Percentiles rank a stretch among this genome's conserved stretches.
Evolutionary conservation across 2,329 filamentous ascomycete species (phyloP).

Genomic region (Nannizziopsis barbatae): DNA sequence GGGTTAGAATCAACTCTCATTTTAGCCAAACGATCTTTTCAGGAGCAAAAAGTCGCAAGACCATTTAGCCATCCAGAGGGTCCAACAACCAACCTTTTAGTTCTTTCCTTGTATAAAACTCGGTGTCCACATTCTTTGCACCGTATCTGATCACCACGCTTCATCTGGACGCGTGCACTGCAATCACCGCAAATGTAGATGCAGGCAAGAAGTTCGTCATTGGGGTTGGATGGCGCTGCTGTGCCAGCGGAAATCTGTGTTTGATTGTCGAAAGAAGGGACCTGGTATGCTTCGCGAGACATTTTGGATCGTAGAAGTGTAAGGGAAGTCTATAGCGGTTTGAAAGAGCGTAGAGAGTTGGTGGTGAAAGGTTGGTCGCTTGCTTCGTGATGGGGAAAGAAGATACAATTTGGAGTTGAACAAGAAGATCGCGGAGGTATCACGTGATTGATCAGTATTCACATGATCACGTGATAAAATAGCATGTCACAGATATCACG

Average conservation of each 20-base stretch:
- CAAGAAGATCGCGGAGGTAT: too few species aligned
- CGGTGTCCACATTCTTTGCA: constrained; percentile 91
- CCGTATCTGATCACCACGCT: constrained; percentile 67
- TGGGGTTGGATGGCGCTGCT: constrained; percentile 24
- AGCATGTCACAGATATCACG: too few species aligned
- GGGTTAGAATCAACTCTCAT: constrained; percentile 3
- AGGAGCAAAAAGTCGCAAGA: neutral
- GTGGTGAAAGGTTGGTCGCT: neutral
- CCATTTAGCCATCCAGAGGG: neutral
- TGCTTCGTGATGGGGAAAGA: too few species aligned
- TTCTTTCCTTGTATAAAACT: constrained; percentile 94
- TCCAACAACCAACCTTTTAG: constrained; percentile 63
- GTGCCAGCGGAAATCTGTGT: constrained; percentile 35
- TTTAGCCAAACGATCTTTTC: constrained; percentile 5
- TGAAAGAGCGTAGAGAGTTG: neutral
- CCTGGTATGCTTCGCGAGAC: constrained; percentile 68
- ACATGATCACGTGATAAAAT: too few species aligned
- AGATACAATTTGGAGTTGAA: too few species aligned
- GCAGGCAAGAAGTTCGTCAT: constrained; percentile 46
- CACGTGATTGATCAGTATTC: too few species aligned
- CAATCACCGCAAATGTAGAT: constrained; percentile 75
- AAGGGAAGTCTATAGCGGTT: neutral
- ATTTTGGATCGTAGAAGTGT: constrained; percentile 28
- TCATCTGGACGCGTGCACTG: constrained; percentile 62
- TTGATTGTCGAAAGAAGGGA: constrained; percentile 46